Percentiles rank a stretch among this genome's conserved stretches.
Evolutionary conservation across 2,329 filamentous ascomycete species (phyloP).

Genomic region (Albifimbria verrucaria): DNA sequence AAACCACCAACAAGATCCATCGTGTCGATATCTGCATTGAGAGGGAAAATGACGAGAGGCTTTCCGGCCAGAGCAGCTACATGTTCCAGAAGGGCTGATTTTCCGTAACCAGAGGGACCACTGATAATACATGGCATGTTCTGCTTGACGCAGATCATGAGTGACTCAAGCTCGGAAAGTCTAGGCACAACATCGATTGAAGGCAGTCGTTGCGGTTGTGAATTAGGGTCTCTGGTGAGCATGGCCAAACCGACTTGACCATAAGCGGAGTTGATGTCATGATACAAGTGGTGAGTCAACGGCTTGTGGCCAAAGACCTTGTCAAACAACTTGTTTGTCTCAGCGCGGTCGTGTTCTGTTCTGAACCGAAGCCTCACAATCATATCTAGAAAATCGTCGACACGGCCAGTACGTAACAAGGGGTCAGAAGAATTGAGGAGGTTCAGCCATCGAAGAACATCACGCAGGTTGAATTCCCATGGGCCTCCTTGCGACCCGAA

Average conservation of each 20-base stretch:
- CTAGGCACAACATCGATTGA: constrained; percentile 49
- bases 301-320: constrained; percentile 55
- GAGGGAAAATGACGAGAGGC: constrained; percentile 73
- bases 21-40: constrained; percentile 94
- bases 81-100: constrained; percentile 75
- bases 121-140: constrained; percentile 87
- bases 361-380: constrained; percentile 89
- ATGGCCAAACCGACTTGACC: constrained; percentile 79
- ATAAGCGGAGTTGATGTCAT: constrained; percentile 62
- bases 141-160: constrained; percentile 83
- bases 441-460: constrained; percentile 83
- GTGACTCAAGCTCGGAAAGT: constrained; percentile 74
- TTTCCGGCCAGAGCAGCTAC: constrained; percentile 78
- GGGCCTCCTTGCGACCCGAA: constrained; percentile 69
- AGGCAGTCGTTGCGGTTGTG: constrained; percentile 50
- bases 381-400: constrained; percentile 74
- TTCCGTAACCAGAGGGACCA: constrained; percentile 81
- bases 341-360: constrained; percentile 60
- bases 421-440: constrained; percentile 52
- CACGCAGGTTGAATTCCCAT: constrained; percentile 94
- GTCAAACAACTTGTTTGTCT: constrained; percentile 64
- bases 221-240: constrained; percentile 55
- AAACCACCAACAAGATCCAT: constrained; percentile 98
- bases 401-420: constrained; percentile 56
- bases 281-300: constrained; percentile 63